phyloP scores from a whole-genome alignment of 2,329 filamentous ascomycete genomes.

The Setomelanomma holmii region DNA sequence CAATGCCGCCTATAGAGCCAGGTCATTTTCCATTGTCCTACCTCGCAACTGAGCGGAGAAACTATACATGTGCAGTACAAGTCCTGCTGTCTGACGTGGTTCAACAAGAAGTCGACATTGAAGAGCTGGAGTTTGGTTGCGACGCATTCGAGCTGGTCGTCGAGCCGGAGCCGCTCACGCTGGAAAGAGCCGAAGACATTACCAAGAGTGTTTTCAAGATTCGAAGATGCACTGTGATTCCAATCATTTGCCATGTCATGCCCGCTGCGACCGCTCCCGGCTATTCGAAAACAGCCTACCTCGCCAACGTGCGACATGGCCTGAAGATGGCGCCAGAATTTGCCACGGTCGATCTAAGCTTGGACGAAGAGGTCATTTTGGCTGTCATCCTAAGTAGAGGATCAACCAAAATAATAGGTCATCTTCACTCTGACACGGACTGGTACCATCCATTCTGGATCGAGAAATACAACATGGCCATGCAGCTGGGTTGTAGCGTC shows the following conservation, averaged over 20 bases:
- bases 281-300: constrained; percentile 51
- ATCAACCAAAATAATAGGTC: constrained; percentile 67
- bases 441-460: constrained; percentile 67
- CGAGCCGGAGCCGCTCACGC: constrained; percentile 41
- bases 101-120: constrained; percentile 63
- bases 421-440: constrained; percentile 57
- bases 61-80: constrained; percentile 72
- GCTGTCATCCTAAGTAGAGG: constrained; percentile 61
- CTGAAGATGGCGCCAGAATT: constrained; percentile 70
- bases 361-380: constrained; percentile 61
- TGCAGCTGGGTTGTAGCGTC: constrained; percentile 65
- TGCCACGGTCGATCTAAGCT: constrained; percentile 64
- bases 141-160: constrained; percentile 71
- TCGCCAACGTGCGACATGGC: constrained; percentile 65
- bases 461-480: constrained; percentile 65
- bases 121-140: constrained; percentile 68
- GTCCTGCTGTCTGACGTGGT: constrained; percentile 67
- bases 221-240: constrained; percentile 65
- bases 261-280: constrained; percentile 30
- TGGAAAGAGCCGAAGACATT: constrained; percentile 52
- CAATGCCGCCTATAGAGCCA: constrained; percentile 63
- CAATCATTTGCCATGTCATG: constrained; percentile 51
- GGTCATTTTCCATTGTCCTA: constrained; percentile 68
- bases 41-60: constrained; percentile 64
- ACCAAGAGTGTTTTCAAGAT: constrained; percentile 66